phyloP scores from a whole-genome alignment of 2,329 filamentous ascomycete genomes.

The Ophiostoma angusticollis region DNA sequence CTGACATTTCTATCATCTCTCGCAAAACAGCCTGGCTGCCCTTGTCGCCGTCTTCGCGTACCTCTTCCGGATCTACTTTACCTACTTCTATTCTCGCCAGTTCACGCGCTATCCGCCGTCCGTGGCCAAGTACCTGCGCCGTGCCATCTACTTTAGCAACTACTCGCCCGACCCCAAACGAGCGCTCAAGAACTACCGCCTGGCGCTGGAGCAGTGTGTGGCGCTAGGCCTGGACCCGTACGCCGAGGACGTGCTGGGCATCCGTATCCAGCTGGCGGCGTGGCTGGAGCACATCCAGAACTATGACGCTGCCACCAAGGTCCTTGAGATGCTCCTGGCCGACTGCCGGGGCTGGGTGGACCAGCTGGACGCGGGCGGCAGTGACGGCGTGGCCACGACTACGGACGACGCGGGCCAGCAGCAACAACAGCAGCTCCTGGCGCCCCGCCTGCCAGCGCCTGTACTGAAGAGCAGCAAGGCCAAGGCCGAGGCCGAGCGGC shows the following conservation, averaged over 20 bases:
- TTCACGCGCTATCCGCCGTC: slow-evolving; percentile 52
- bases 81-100: slow-evolving; percentile 41
- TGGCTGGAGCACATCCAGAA: slow-evolving; percentile 69
- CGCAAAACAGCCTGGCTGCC: slow-evolving; percentile 22
- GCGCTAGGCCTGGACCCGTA: slow-evolving; percentile 73
- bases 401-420: neutral
- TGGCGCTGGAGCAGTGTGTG: slow-evolving; percentile 61
- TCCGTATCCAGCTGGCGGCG: slow-evolving; percentile 68
- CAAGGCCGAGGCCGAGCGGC: neutral
- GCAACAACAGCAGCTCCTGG: neutral
- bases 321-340: slow-evolving; percentile 61
- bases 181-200: slow-evolving; percentile 72
- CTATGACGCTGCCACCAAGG: slow-evolving; percentile 56
- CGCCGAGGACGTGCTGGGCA: slow-evolving; percentile 79
- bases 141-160: slow-evolving; percentile 78
- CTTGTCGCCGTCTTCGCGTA: slow-evolving; percentile 24
- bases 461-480: neutral
- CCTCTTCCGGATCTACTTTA: slow-evolving; percentile 34
- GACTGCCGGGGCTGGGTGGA: slow-evolving; percentile 55
- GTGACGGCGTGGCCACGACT: slow-evolving; percentile 25
- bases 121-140: slow-evolving; percentile 65
- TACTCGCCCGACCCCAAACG: slow-evolving; percentile 59
- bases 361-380: slow-evolving; percentile 36
- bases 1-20: neutral
- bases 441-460: slow-evolving; percentile 6